These are phyloP conservation scores for Claviceps digitariae DNA, from an alignment of 2,329 filamentous ascomycete species.

Conservation along the genomic window DNA sequence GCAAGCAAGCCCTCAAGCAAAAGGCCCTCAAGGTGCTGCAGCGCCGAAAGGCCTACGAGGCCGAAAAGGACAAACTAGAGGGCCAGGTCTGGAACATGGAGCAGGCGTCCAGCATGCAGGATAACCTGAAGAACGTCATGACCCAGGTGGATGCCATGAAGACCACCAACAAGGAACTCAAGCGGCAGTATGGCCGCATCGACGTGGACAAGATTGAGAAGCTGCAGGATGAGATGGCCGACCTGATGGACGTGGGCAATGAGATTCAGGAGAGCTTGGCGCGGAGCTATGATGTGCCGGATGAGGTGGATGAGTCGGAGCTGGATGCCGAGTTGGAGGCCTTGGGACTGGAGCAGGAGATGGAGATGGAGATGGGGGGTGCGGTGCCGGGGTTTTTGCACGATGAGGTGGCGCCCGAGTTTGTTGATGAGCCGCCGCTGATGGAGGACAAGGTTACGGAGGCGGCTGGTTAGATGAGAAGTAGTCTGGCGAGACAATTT, in stretches of 20 bases:
- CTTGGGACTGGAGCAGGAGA: constrained; percentile 82
- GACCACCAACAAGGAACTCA: constrained; percentile 84
- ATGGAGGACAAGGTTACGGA: constrained; percentile 67
- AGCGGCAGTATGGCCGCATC: constrained; percentile 92
- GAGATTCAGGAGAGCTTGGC: constrained; percentile 95
- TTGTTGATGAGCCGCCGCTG: constrained; percentile 83
- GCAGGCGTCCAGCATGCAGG: constrained; percentile 95
- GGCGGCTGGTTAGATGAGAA: constrained; percentile 45
- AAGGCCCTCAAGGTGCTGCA: constrained; percentile 92
- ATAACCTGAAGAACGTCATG: constrained; percentile 97
- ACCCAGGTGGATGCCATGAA: constrained; percentile 96
- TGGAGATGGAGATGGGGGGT: constrained; percentile 46
- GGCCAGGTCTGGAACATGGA: constrained; percentile 98
- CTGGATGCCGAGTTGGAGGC: constrained; percentile 94
- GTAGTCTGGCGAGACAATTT: too few relatives aligned
- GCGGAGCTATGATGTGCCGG: constrained; percentile 83
- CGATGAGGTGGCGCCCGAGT: constrained; percentile 74
- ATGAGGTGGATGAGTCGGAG: constrained; percentile 94
- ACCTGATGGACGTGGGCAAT: constrained; percentile 93
- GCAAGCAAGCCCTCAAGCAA: constrained; percentile 82
- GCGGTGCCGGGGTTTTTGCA: constrained; percentile 75
- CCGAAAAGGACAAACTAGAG: constrained; percentile 85
- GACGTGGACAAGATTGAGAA: constrained; percentile 95
- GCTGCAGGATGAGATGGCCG: constrained; percentile 98
- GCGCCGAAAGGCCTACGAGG: constrained; percentile 86